These are phyloP conservation scores for Didymellaceae sp. DNA, from an alignment of 2,329 filamentous ascomycete genomes.

Conservation along the genomic window DNA sequence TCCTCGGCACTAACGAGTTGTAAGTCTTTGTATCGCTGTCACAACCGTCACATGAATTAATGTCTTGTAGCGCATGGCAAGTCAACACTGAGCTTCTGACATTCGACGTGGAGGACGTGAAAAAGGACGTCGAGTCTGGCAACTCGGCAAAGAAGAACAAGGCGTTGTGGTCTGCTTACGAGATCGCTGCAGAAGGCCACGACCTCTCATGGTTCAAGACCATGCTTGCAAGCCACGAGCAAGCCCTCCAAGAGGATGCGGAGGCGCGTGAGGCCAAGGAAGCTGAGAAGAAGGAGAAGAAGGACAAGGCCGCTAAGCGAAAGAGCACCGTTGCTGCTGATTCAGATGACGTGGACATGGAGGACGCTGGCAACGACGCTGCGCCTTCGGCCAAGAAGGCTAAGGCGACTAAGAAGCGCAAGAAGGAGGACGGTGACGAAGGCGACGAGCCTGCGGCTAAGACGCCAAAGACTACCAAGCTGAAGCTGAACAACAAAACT, in stretches of 20 bases:
- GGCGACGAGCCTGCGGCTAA: slow-evolving; percentile 67
- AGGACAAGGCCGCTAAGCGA: slow-evolving; percentile 61
- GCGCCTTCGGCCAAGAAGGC: slow-evolving; percentile 45
- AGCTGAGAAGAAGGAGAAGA: slow-evolving; percentile 66
- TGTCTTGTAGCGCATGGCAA: slow-evolving; percentile 77
- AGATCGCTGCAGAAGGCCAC: slow-evolving; percentile 78
- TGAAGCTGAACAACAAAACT: slow-evolving; percentile 52
- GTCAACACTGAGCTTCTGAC: slow-evolving; percentile 82
- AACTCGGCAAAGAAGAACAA: slow-evolving; percentile 88
- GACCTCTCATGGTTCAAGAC: slow-evolving; percentile 83
- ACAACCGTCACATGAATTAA: slow-evolving; percentile 14
- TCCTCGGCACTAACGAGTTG: slow-evolving; percentile 95
- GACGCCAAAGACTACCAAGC: slow-evolving; percentile 56
- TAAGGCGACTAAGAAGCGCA: slow-evolving; percentile 70
- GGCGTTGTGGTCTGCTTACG: slow-evolving; percentile 77
- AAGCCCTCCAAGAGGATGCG: slow-evolving; percentile 61
- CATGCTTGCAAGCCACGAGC: slow-evolving; percentile 68
- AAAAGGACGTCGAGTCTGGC: slow-evolving; percentile 71
- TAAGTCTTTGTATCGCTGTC: slow-evolving; percentile 61
- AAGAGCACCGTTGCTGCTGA: slow-evolving; percentile 45
- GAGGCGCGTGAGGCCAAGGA: slow-evolving; percentile 71
- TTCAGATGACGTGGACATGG: slow-evolving; percentile 50
- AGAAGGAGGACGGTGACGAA: slow-evolving; percentile 70
- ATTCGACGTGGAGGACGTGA: slow-evolving; percentile 75
- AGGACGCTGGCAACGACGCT: slow-evolving; percentile 50